Evolutionary conservation across 2,329 filamentous ascomycete genomes (phyloP), one percentile per base, ranked within the genome.

Genomic region (Zymoseptoria crescenta): DNA sequence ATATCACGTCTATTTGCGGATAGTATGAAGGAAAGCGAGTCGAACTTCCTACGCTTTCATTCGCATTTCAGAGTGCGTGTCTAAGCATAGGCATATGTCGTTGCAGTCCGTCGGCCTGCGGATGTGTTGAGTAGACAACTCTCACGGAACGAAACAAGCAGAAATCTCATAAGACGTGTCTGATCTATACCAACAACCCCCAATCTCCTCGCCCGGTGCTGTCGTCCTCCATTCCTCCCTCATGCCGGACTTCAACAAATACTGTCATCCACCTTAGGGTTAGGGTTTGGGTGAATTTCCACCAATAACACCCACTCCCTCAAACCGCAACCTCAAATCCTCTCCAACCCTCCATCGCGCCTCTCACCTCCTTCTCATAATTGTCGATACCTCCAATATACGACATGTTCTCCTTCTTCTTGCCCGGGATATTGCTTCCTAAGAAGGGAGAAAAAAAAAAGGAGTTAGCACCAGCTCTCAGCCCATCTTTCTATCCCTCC

Each of bases 321-420:
- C 16, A 45, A 45, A 45, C 35, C 35, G 10, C 61, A 58, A 73
- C 65, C n/a, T 64, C 60, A 50, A 70, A 71, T 4, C 70, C 70
- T 56, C 67, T 67, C 65, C 67, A 71, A 0, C 62, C 66, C 41
- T 77, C 69, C 55, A 78, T 68, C 52, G 68, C 70, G 49, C 67
- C 71, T 52, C 75, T 68, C 56, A 73, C 75, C 63, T 76, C 68
- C 60, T 73, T 68, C 60, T 72, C 71, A 49, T 78, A 78, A 61
- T 29, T 54, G 29, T 64, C 59, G 21, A 65, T 61, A 0, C 77
- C 76, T 1, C 74, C 75, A 19, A 75, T 67, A 59, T 72, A 78
- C 45, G 69, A 75, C 60, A 78, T 67, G 56, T 75, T 74, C 65
- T 78, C 76, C 9, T 56, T 52, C 21, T 59, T 56, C 16, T 61